These are phyloP conservation scores for Erysimum cheiranthoides DNA, from an alignment of 345 rosid genomes.

Conservation along the genomic window DNA sequence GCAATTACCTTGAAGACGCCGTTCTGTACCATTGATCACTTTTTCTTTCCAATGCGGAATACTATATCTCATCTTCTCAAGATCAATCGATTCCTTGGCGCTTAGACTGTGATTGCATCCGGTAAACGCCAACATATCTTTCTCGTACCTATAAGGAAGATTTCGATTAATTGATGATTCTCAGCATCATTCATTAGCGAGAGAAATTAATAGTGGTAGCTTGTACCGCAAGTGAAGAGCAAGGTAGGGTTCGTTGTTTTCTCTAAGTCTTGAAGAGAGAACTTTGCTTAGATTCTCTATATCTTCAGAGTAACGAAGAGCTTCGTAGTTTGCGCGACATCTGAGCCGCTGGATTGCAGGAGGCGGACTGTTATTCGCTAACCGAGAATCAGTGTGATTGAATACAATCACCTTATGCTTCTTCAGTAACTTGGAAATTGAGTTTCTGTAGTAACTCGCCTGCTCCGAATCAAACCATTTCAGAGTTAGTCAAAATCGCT, in stretches of 20 bases:
- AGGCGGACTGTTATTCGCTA: conserved; percentile 65
- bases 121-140: conserved; percentile 84
- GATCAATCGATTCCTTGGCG: conserved; percentile 51
- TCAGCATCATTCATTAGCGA: not conserved
- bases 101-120: conserved; percentile 75
- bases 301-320: conserved; percentile 55
- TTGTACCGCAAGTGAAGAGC: conserved; percentile 78
- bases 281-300: conserved; percentile 57
- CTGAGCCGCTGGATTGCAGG: conserved; percentile 67
- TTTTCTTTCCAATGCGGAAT: conserved; percentile 71
- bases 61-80: conserved; percentile 52
- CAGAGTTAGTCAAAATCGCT: conserved; percentile 11
- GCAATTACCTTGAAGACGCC: conserved; percentile 59
- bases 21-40: conserved; percentile 52
- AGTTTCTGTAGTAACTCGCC: conserved; percentile 62
- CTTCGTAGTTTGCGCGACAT: conserved; percentile 72
- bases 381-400: conserved; percentile 65
- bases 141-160: conserved; percentile 62
- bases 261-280: conserved; percentile 56
- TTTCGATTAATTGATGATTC: not conserved
- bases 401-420: conserved; percentile 62
- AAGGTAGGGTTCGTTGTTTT: conserved; percentile 50
- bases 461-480: conserved; percentile 29
- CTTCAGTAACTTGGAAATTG: conserved; percentile 51
- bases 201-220: not conserved